Evolutionary conservation across 495 filamentous ascomycete genomes (phyloP).

Genomic region (Penicillium samsonianum): DNA sequence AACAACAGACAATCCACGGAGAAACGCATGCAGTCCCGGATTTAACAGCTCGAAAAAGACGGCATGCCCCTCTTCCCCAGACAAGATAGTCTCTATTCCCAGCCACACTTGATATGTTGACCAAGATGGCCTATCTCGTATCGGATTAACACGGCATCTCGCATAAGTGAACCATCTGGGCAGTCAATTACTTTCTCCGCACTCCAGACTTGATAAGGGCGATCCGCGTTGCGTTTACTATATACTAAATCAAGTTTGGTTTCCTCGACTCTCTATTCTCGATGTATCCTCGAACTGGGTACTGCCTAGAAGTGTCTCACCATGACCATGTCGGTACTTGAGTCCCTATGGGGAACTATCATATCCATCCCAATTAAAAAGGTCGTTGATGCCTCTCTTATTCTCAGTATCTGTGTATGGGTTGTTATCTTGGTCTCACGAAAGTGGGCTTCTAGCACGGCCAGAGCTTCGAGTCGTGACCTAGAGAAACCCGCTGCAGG

Average conservation of each 20-base stretch:
- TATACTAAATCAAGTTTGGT: neutral
- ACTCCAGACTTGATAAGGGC: conserved; percentile 5
- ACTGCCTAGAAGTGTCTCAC: neutral
- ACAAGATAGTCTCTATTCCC: neutral
- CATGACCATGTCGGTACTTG: conserved; percentile 6
- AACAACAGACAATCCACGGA: conserved; percentile 3
- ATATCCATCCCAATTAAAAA: conserved; percentile 19
- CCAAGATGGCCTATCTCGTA: conserved; percentile 25
- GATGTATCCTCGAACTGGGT: neutral
- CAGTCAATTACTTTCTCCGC: neutral
- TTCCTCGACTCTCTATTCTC: neutral
- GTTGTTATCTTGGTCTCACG: conserved; percentile 21
- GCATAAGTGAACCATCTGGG: conserved; percentile 2
- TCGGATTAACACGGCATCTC: conserved; percentile 35
- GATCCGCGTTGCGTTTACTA: neutral
- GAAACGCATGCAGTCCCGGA: conserved; percentile 21
- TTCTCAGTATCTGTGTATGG: conserved; percentile 29
- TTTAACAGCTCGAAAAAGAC: conserved; percentile 22
- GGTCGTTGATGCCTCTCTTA: conserved; percentile 23
- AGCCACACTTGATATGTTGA: neutral
- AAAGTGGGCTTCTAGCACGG: conserved; percentile 26
- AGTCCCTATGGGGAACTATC: conserved; percentile 9
- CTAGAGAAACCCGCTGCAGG: conserved; percentile 28
- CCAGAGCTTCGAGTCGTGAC: conserved; percentile 28
- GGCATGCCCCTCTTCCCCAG: conserved; percentile 6